phyloP scores from a whole-genome alignment of 1,284 basidiomycete genomes.

The Cryptococcus amylolentus region DNA sequence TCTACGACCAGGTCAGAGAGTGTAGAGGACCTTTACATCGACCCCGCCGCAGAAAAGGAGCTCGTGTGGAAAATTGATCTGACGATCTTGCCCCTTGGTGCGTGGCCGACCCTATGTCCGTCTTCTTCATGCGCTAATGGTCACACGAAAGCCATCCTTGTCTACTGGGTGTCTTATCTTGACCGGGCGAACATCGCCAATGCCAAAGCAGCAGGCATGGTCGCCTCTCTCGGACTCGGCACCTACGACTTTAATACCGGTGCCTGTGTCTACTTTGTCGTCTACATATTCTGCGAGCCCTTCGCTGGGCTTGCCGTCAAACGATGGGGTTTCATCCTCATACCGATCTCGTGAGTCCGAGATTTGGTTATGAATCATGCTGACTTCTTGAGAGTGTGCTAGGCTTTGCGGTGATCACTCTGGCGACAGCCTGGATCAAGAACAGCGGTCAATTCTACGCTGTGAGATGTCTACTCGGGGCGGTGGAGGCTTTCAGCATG shows the following conservation, averaged over 20 bases:
- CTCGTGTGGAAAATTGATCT: slow-evolving; percentile 25
- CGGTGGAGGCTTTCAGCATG: slow-evolving; percentile 30
- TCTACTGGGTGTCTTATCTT: slow-evolving; percentile 15
- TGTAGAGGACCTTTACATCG: slow-evolving; percentile 1
- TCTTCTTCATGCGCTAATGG: not conserved
- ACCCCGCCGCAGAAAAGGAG: slow-evolving; percentile 15
- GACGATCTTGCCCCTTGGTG: slow-evolving; percentile 15
- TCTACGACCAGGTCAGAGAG: too few species aligned
- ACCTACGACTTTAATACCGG: slow-evolving; percentile 23
- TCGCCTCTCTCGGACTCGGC: slow-evolving; percentile 17
- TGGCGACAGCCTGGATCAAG: slow-evolving; percentile 28
- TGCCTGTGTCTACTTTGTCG: slow-evolving; percentile 18
- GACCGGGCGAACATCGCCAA: slow-evolving; percentile 20
- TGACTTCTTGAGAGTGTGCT: slow-evolving; percentile 3
- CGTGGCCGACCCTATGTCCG: not conserved
- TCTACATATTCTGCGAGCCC: slow-evolving; percentile 26
- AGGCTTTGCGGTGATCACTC: slow-evolving; percentile 26
- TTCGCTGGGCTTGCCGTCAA: slow-evolving; percentile 19
- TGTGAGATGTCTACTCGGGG: slow-evolving; percentile 27
- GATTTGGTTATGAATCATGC: not conserved
- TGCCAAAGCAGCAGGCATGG: slow-evolving; percentile 21
- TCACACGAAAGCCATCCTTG: not conserved
- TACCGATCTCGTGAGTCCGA: slow-evolving; percentile 17
- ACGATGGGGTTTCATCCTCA: slow-evolving; percentile 25
- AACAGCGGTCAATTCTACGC: slow-evolving; percentile 21